Percentiles rank a stretch among this genome's conserved stretches.
phyloP scores from a whole-genome alignment of 306 rosid genomes.

The Elaeagnus macrophylla region DNA sequence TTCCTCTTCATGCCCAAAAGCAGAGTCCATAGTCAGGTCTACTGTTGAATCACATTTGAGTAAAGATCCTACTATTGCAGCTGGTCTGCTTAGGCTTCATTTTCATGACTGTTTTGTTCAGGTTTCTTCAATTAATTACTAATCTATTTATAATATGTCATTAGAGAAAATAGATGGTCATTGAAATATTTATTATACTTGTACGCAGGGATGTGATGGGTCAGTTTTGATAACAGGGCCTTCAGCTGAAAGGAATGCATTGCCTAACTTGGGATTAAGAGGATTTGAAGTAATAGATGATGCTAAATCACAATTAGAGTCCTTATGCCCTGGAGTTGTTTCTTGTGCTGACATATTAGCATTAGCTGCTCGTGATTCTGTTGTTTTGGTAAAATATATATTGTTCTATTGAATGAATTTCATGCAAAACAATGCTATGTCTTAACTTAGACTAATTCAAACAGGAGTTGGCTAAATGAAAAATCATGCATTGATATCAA shows the following conservation, averaged over 20 bases:
- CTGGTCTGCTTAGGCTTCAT: slow-evolving; percentile 61
- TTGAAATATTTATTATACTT: neutral
- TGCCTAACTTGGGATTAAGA: slow-evolving; percentile 49
- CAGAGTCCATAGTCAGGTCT: slow-evolving; percentile 50
- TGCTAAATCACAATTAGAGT: slow-evolving; percentile 58
- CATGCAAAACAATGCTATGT: no score
- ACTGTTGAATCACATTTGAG: slow-evolving; percentile 44
- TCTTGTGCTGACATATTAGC: slow-evolving; percentile 64
- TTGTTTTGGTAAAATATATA: slow-evolving; percentile 35
- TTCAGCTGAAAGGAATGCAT: slow-evolving; percentile 42
- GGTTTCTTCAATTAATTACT: slow-evolving; percentile 10
- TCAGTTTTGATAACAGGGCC: slow-evolving; percentile 40
- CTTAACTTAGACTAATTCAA: no score
- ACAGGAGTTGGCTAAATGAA: no score
- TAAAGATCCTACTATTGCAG: slow-evolving; percentile 47
- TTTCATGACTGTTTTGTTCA: slow-evolving; percentile 54
- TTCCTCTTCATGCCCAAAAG: slow-evolving; percentile 54
- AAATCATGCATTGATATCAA: no score
- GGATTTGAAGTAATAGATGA: slow-evolving; percentile 70
- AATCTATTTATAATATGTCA: neutral
- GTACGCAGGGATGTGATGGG: slow-evolving; percentile 52
- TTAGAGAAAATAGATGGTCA: neutral
- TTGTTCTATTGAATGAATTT: no score
- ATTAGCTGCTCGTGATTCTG: slow-evolving; percentile 69
- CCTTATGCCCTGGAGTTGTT: slow-evolving; percentile 52